Evolutionary conservation across 768 basidiomycete species (phyloP), one percentile per base, ranked within the genome.

Genomic region (Suillus subaureus): DNA sequence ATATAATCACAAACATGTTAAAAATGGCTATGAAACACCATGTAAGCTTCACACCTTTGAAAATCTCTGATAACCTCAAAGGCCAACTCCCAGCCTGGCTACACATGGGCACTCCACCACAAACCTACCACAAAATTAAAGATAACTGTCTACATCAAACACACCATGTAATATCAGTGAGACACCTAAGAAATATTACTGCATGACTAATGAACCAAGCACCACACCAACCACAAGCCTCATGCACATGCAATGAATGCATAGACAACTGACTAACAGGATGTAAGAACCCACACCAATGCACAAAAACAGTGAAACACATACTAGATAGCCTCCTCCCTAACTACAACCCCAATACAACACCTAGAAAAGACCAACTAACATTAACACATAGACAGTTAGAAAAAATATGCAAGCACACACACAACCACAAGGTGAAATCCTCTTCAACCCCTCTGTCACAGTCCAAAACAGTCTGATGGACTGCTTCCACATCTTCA

Each of bases 341-440:
- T 0, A 61, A 61, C 18, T 65, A 21, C 11, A 60, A 61, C 45
- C 58, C 23, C 3, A 7, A 15, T n/a, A 11, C 54, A 7, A 2
- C 43, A 3, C 28, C 54, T 8, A 4, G 31, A 23, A 23, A 66
- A 55, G n/a, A 68, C 2, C 1, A 37, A 0, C 62, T 66, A 1
- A 56, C 65, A 0, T 43, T 68, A 8, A 68, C 62, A 1, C 67
- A 68, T n/a, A n/a, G 23, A 4, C 0, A 52, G 2, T 23, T 28
- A 4, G 58, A 68, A 12, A 68, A 68, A 37, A 68, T 6, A 68
- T 8, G 16, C n/a, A 39, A 16, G 35, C n/a, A 18, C 2, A 1
- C 0, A 18, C 8, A 9, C 6, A 2, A 3, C 12, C 28, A 4
- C 33, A 42, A 0, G 56, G 42, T 0, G 62, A 49, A 6, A 35